Base-by-base conservation (phyloP, 2,329 filamentous ascomycete genomes). In the Colletotrichum cordylinicola region DNA sequence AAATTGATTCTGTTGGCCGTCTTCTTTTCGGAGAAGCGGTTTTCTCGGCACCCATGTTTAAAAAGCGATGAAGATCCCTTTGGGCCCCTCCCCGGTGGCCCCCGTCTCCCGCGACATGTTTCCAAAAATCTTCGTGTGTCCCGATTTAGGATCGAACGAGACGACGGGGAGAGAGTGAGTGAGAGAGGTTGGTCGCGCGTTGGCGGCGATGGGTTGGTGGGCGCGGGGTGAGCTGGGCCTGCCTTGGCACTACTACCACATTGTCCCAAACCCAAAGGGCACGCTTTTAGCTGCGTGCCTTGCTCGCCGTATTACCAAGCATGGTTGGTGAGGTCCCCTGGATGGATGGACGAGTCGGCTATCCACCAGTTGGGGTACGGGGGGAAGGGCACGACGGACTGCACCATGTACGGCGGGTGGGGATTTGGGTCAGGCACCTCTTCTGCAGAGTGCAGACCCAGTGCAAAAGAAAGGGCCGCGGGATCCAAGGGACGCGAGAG, bases 401-500 rank as follows among this genome's bases (percentile, higher is more conserved):
- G 43, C 55, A 58, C 55, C 58, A 33, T 29, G 58, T 15, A 13
- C 58, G 58, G 55, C 21, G 55, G 55, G 24, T 16, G 29, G 58
- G 31, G 39, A 48, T n/a, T 43, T 9, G 37, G 39, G 64, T 52
- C 52, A 72, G 35, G 35, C 35, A 61, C 48, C 15, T 18, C n/a
- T 27, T 60, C 35, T 52, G 68, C 68, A 67, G 33, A 65, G 29
- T 65, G 39, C 3, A n/a, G 62, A 48, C 21, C 33, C 33, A 12
- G 12, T 29, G 60, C n/a, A 62, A 35, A 62, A 33, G n/a, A 62
- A 15, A 21, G 61, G 72, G 55, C 68, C 37, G 55, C 68, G 68
- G 72, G 61, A 39, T 66, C 35, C 58, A 18, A 75, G 73, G 70
- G 21, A 64, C 62, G 64, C 69, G 73, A 75, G 69, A 62, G 58